Evolutionary conservation across 306 rosid species (phyloP).

Genomic region (Nissolia schottii): DNA sequence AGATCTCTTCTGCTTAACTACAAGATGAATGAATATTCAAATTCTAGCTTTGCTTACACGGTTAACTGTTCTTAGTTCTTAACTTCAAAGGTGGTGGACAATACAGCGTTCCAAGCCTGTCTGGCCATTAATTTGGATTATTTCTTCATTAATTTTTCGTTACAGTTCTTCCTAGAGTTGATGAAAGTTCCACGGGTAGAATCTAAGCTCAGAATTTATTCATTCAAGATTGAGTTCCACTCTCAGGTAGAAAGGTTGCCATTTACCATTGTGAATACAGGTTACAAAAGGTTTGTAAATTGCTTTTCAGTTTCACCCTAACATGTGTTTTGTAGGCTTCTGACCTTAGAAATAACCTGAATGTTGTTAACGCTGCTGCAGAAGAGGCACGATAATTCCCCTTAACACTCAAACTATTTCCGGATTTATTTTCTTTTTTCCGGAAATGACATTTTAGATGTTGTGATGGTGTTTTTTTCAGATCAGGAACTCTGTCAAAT

Average conservation of each 20-base stretch:
- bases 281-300: slow-evolving; percentile 15
- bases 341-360: slow-evolving; percentile 70
- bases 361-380: slow-evolving; percentile 56
- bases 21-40: background rate
- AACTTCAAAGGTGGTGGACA: slow-evolving; percentile 21
- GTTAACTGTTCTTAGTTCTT: background rate
- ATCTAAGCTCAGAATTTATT: slow-evolving; percentile 79
- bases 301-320: slow-evolving; percentile 11
- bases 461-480: slow-evolving; percentile 36
- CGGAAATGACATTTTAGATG: slow-evolving; percentile 10
- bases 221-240: slow-evolving; percentile 76
- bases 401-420: slow-evolving; percentile 6
- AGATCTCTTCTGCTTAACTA: background rate
- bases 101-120: slow-evolving; percentile 5
- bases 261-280: background rate
- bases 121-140: slow-evolving; percentile 6
- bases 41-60: background rate
- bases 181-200: slow-evolving; percentile 91
- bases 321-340: slow-evolving; percentile 54
- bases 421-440: background rate
- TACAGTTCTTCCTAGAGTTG: slow-evolving; percentile 69
- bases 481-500: slow-evolving; percentile 75
- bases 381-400: slow-evolving; percentile 69
- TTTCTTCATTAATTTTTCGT: slow-evolving; percentile 11
- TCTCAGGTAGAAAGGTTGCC: slow-evolving; percentile 57